Evolutionary conservation across 2,329 filamentous ascomycete species (phyloP), one percentile per base, ranked within the genome.

Genomic region (Macrophomina tecta): DNA sequence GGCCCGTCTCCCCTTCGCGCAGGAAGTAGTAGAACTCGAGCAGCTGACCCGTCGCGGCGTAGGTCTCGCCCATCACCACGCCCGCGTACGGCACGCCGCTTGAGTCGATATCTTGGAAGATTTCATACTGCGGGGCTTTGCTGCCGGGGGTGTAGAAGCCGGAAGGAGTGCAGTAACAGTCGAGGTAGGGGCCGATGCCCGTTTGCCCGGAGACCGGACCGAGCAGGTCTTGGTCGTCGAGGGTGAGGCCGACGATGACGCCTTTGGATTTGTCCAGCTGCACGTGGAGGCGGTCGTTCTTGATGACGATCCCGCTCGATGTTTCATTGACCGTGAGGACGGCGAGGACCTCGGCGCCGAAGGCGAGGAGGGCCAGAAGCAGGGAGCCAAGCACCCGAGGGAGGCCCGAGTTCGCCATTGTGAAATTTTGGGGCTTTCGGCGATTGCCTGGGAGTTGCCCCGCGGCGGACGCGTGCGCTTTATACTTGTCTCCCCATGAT

Each of bases 21-120:
- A 90, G 76, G 70, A 90, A 90, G 85, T 86, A 90, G 74, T 89
- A 90, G 71, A 89, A 87, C 71, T 89, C 83, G 16, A 90, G 78
- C 5, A 84, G 72, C 71, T 89, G 86, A 2, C 86, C 86, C 0
- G 87, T 89, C 0, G 81, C 78, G 0, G 82, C 79, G 71, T 88
- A 89, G 0, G 82, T 84, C 67, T 90, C 86, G 55, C 83, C 85
- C 82, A 90, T 85, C 49, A 85, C 80, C 38, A 89, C 83, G 1
- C 87, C 87, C 3, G 82, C 87, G 72, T 88, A 90, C 5, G 81
- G 73, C 0, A 81, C 84, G 0, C 83, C 82, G 0, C 79, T 80
- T 1, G 78, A 78, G 73, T 88, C 85, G 8, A 76, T 79, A 14
- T 85, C 85, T 18, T 82, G 78, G 68, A 86, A 83, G 6, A 88